These are phyloP conservation scores for Acer saccharum DNA, from an alignment of 345 rosid genomes.

Conservation along the genomic window DNA sequence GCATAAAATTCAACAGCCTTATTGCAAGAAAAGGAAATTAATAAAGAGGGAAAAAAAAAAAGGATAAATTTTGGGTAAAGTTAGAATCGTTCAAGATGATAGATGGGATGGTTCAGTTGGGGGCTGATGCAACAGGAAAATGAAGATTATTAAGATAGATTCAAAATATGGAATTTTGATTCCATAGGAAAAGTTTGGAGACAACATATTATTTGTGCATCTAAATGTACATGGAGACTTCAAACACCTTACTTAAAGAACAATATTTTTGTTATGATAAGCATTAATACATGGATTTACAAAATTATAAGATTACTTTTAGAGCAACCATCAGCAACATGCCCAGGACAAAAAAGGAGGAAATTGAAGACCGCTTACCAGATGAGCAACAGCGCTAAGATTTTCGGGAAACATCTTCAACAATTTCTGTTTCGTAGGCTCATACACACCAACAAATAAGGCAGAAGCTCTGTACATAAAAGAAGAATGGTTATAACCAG, in stretches of 20 bases:
- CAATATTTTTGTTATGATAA: not conserved
- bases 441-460: constrained; percentile 89
- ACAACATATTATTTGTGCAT: not conserved
- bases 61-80: not conserved
- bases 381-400: constrained; percentile 85
- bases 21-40: constrained; percentile 15
- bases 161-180: not conserved
- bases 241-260: not conserved
- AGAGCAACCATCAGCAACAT: not conserved
- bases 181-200: not conserved
- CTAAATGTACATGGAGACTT: not conserved
- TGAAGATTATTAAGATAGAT: not conserved
- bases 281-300: not conserved
- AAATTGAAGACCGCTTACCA: constrained; percentile 50
- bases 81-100: not conserved
- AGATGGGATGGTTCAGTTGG: not conserved
- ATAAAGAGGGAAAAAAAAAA: not conserved
- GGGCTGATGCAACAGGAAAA: not conserved
- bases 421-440: constrained; percentile 90
- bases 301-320: constrained; percentile 8
- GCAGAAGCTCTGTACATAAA: constrained; percentile 80
- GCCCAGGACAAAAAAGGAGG: not conserved
- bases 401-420: constrained; percentile 76
- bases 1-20: constrained; percentile 23
- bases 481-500: constrained; percentile 11